Evolutionary conservation across 331 rosid species (phyloP), one percentile per base, ranked within the genome.

Genomic region (Rhamnella rubrinervis): DNA sequence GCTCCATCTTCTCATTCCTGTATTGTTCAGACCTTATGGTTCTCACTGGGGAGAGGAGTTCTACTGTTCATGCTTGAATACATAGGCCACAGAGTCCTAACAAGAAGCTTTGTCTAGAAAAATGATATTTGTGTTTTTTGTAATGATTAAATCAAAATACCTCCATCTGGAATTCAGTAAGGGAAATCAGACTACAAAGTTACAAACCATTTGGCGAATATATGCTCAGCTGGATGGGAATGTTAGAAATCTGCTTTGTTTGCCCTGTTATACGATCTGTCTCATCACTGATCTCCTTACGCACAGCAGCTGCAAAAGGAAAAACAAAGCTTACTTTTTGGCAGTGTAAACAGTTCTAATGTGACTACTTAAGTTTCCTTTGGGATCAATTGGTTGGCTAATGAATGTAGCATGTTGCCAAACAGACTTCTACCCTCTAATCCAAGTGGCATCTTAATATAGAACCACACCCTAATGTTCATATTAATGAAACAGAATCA

Each of bases 151-250:
- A 41, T 55, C 61, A 68, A 74, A 77, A 25, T 56, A 55, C 51
- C 67, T 51, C 53, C 64, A 63, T 73, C 59, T 11, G 61, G 20
- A 61, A 55, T 46, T 31, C n/a, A 64, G 71, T 59, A 51, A 47
- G 35, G 31, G 60, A 28, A 62, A 71, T 25, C 25, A n/a, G 80
- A 63, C 58, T 71, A 83, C 88, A 78, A 70, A 95, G 97, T 97
- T 71, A 83, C 88, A 77, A 71, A 95, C 99, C 99, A 80, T 89
- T 78, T 70, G 99, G 97, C 75, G 99, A 95, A 83, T 91, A 91
- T 68, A 95, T 95, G 90, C 99, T 95, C 74, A 95, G 93, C 6
- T 95, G 99, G 83, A 95, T 95, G 61, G 99, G 99, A 78, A 87
- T 20, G 44, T 95, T 89, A n/a, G 99, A 95, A 72, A 95, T 95